phyloP scores from a whole-genome alignment of 2,329 filamentous ascomycete genomes.

The Cucurbitaria berberidis region DNA sequence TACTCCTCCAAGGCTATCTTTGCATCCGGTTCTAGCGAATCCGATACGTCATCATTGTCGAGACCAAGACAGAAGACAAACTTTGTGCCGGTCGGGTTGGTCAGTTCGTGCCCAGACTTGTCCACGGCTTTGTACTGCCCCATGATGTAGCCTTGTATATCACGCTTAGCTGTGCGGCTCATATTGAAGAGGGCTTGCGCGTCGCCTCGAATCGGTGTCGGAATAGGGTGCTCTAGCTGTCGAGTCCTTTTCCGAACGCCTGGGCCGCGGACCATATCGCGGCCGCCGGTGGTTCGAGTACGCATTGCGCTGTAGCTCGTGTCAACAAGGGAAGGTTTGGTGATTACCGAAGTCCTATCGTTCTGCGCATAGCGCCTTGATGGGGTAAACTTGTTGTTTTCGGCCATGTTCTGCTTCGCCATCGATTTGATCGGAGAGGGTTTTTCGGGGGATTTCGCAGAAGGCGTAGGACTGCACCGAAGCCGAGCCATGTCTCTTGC shows the following conservation, averaged over 20 bases:
- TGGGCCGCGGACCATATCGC: background rate
- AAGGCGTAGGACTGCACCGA: too few species aligned
- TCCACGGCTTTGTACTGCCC: background rate
- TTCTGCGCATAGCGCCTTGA: too few species aligned
- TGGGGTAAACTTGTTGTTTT: too few species aligned
- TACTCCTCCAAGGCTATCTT: background rate
- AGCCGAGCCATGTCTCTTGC: too few species aligned
- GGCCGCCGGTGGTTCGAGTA: background rate
- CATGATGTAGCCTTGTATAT: constrained; percentile 5
- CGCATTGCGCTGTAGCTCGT: background rate
- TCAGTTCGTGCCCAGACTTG: constrained; percentile 7
- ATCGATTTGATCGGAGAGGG: too few species aligned
- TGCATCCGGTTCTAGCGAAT: background rate
- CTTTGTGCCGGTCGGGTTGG: constrained; percentile 7
- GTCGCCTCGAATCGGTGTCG: background rate
- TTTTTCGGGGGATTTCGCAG: too few species aligned
- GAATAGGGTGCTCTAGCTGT: background rate
- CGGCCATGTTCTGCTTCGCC: too few species aligned
- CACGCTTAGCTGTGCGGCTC: background rate
- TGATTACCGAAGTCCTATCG: too few species aligned
- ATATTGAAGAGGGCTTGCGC: constrained; percentile 1
- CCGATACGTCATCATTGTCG: background rate
- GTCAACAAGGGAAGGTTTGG: background rate
- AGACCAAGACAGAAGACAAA: constrained; percentile 1
- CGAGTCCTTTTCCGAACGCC: background rate